Conservation (phyloP, 192 early-diverging fungal species). For the Dissophora globulifera region DNA sequence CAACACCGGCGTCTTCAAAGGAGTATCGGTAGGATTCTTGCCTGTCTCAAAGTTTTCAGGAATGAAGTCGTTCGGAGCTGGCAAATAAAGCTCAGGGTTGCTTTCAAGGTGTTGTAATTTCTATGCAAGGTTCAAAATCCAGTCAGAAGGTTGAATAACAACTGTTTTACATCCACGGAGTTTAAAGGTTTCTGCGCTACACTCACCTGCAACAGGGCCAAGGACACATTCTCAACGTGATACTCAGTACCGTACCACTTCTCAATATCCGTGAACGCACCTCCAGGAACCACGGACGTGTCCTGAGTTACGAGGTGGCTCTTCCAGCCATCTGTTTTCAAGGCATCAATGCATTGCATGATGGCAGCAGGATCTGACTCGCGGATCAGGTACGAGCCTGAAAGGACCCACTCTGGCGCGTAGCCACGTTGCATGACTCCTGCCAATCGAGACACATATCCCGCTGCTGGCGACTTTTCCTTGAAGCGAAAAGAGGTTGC, state of each 20-base stretch:
- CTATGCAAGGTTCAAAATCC: too few species aligned
- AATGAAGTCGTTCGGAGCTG: constrained; percentile 85
- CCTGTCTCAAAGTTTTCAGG: constrained; percentile 83
- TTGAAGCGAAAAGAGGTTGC: constrained; percentile 75
- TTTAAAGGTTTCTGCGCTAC: neutral
- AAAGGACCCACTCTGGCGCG: constrained; percentile 71
- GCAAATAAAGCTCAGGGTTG: constrained; percentile 73
- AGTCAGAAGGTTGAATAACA: too few species aligned
- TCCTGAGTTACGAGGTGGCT: constrained; percentile 50
- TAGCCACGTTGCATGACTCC: constrained; percentile 84
- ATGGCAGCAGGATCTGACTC: constrained; percentile 73
- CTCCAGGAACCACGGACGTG: constrained; percentile 43
- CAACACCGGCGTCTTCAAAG: constrained; percentile 48
- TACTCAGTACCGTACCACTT: constrained; percentile 88
- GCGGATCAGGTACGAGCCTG: constrained; percentile 73
- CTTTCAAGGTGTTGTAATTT: constrained; percentile 50
- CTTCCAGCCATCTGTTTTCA: constrained; percentile 44
- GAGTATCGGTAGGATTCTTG: constrained; percentile 39
- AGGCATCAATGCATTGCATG: constrained; percentile 66
- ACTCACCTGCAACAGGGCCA: constrained; percentile 60
- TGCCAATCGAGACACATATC: constrained; percentile 75
- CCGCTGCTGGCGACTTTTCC: constrained; percentile 76
- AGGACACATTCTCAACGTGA: constrained; percentile 66
- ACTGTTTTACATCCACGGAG: too few species aligned
- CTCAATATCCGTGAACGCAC: constrained; percentile 67